These are phyloP conservation scores for Orbilia quercus DNA, from an alignment of 2,329 filamentous ascomycete species.

Conservation along the genomic window DNA sequence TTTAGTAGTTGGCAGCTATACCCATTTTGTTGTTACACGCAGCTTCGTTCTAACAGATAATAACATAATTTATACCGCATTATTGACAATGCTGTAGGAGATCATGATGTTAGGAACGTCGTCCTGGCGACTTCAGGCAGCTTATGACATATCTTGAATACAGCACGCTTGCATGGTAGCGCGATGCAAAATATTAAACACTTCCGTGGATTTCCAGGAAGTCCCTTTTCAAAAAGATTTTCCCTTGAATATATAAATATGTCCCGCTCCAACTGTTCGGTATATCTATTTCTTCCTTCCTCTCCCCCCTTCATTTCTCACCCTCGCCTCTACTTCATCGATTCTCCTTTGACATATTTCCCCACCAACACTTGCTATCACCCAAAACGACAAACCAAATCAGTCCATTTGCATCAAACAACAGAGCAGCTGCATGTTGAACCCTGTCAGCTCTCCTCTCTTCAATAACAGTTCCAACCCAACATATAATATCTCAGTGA, in stretches of 20 bases:
- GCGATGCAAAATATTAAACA: too few species aligned
- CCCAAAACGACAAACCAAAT: neutral
- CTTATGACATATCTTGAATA: neutral
- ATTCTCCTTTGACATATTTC: neutral
- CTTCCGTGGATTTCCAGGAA: too few species aligned
- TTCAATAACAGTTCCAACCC: neutral
- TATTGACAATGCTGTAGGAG: too few species aligned
- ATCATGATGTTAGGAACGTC: neutral
- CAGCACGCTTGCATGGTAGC: neutral
- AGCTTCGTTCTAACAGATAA: too few species aligned
- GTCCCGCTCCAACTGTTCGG: too few species aligned
- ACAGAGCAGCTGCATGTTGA: neutral
- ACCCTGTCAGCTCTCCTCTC: neutral
- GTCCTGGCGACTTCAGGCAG: slow-evolving; percentile 1
- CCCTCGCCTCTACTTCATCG: neutral
- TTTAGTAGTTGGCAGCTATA: too few species aligned
- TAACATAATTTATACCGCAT: too few species aligned
- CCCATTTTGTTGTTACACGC: too few species aligned
- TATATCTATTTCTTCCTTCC: neutral
- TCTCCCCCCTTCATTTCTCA: neutral
- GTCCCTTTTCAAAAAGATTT: neutral
- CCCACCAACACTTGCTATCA: neutral
- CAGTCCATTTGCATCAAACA: neutral
- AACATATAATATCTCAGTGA: neutral
- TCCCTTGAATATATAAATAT: too few species aligned